Base-by-base conservation (phyloP, 345 rosid genomes). In the Carallia brachiata region DNA sequence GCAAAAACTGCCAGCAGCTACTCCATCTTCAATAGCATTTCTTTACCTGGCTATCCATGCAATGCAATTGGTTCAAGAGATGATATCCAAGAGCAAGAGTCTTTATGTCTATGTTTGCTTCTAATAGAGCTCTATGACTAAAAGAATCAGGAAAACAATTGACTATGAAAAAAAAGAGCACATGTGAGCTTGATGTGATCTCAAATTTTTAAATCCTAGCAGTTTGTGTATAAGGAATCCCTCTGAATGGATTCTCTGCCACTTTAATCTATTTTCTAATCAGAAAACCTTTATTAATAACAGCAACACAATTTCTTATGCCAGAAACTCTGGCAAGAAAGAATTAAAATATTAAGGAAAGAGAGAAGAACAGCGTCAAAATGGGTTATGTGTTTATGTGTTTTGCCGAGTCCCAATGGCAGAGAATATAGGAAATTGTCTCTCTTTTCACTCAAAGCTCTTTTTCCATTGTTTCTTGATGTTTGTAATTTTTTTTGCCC, bases 391-490 rank as follows among this genome's bases (percentile, higher is more conserved):
- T 23, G 23, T 23, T 23, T 23, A 23, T 23, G 50, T 44, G 44
- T 39, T 44, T 55, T 55, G 60, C 60, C 3, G 60, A 7, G 60
- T 23, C 60, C 60, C 60, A 28, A 23, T 73, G 81, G 79, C 80
- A 81, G 76, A 79, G 75, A 83, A 80, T 77, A 81, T 74, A 52
- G 80, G 81, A 75, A 77, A 84, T 67, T 76, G 77, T 31, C 74
- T 66, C 78, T 62, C 27, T 23, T 0, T 15, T 66, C 68, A 9
- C 28, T 52, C 50, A 13, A 23, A 55, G 72, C 69, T 50, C 48
- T 37, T 69, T 63, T 77, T 68, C 63, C 52, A 55, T 55, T 23
- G 16, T 28, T 55, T 65, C 62, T 59, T 40, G 44, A 32, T 53
- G n/a, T 2, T 55, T 40, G 65, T 1, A 50, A 36, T 36, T 19